A percentile compares a stretch with the other conserved stretches of the same genome.
Conservation (phyloP, 495 filamentous ascomycete species). For the Penicillium atrosanguineum region DNA sequence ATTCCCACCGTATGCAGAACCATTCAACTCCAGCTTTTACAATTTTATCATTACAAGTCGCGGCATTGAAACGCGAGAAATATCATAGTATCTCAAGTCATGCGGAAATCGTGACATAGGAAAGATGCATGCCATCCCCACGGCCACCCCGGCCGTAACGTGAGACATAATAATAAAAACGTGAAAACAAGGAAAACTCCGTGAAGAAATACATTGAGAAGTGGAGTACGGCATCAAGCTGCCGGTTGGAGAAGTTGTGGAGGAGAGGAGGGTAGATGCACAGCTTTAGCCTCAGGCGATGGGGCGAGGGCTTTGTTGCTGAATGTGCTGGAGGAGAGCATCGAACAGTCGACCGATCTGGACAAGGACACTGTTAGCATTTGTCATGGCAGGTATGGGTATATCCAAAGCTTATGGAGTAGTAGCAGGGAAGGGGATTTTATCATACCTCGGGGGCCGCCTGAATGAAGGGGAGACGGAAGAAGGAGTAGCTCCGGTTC, state of each 20-base stretch:
- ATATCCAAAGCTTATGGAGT: background rate
- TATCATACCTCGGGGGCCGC: constrained; percentile 72
- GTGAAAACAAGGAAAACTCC: constrained; percentile 24
- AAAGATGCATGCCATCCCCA: constrained; percentile 33
- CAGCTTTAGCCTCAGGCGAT: constrained; percentile 35
- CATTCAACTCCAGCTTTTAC: constrained; percentile 38
- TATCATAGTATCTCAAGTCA: constrained; percentile 37
- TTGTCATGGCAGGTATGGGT: background rate
- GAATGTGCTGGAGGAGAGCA: constrained; percentile 49
- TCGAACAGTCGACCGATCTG: constrained; percentile 51
- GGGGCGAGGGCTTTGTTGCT: constrained; percentile 48
- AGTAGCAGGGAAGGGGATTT: background rate
- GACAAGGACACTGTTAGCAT: constrained; percentile 11
- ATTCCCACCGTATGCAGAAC: constrained; percentile 24
- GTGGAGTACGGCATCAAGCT: constrained; percentile 1
- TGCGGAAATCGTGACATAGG: constrained; percentile 31
- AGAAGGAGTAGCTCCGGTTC: constrained; percentile 85
- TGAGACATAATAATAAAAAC: constrained; percentile 24
- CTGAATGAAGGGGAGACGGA: constrained; percentile 89
- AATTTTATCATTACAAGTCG: constrained; percentile 40
- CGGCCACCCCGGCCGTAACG: constrained; percentile 27
- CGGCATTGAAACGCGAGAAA: constrained; percentile 25
- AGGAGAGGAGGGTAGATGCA: constrained; percentile 9
- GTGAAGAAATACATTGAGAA: constrained; percentile 30
- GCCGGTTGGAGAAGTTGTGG: constrained; percentile 7